Percentiles rank a stretch among this genome's conserved stretches.
Conservation (phyloP, 805 yeast species). For the Candida silvatica region DNA sequence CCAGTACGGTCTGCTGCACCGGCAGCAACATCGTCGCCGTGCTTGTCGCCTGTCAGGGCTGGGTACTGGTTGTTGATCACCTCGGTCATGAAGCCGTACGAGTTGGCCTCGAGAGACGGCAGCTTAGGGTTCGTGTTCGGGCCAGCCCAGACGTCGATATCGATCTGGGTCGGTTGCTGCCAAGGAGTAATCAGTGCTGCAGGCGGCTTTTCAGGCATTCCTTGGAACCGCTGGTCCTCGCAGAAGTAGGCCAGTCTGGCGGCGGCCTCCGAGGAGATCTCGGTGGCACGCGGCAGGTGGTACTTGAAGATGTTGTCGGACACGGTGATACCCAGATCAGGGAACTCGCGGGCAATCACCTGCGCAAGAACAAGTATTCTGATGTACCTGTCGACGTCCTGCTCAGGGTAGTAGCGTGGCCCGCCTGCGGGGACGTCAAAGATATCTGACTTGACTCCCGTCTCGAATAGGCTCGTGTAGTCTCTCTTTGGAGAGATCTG, state of each 20-base stretch:
- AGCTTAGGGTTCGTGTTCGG: constrained; percentile 11
- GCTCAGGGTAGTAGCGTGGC: constrained; percentile 32
- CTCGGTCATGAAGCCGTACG: constrained; percentile 25
- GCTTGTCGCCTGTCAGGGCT: constrained; percentile 5
- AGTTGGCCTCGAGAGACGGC: constrained; percentile 23
- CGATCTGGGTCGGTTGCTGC: background rate
- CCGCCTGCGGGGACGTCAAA: constrained; percentile 68
- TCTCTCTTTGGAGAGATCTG: constrained; percentile 44
- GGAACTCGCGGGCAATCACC: constrained; percentile 40
- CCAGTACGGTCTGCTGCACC: constrained; percentile 29
- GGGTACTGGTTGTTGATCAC: constrained; percentile 18
- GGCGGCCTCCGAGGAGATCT: constrained; percentile 9
- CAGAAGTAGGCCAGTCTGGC: constrained; percentile 15
- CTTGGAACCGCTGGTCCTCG: constrained; percentile 17
- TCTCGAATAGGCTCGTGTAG: constrained; percentile 35
- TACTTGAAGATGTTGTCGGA: constrained; percentile 36
- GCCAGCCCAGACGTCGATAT: constrained; percentile 10
- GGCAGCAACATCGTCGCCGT: constrained; percentile 18
- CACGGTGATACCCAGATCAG: constrained; percentile 46
- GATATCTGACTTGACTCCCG: constrained; percentile 51
- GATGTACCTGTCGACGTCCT: constrained; percentile 42
- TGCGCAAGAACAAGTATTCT: constrained; percentile 44
- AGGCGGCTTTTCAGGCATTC: constrained; percentile 11
- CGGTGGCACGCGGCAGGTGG: constrained; percentile 3
- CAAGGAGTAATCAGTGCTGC: constrained; percentile 7